These are phyloP conservation scores for Linanthus parryae DNA, from an alignment of 148 eudicot species.

Conservation along the genomic window DNA sequence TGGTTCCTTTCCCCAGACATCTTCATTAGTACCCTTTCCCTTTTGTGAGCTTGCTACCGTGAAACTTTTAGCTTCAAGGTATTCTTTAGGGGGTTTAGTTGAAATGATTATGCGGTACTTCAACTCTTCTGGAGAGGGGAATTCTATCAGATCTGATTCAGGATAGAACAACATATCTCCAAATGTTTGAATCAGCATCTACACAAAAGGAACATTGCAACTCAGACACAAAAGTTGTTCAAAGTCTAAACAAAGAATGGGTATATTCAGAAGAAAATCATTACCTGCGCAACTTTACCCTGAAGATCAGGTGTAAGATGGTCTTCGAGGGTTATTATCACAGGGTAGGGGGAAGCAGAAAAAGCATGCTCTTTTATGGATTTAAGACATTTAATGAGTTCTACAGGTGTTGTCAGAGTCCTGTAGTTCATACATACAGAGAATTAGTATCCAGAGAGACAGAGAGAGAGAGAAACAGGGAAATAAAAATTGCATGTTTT, in stretches of 20 bases:
- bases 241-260: background rate
- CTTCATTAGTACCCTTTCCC: constrained; percentile 39
- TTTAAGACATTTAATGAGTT: constrained; percentile 55
- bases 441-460: too few species aligned
- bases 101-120: constrained; percentile 62
- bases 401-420: constrained; percentile 83
- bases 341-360: constrained; percentile 66
- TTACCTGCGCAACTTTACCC: constrained; percentile 80
- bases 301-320: constrained; percentile 81
- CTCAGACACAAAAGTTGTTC: background rate
- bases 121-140: constrained; percentile 77
- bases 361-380: constrained; percentile 81
- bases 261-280: background rate
- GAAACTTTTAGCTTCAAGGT: constrained; percentile 42
- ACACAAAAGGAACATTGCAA: background rate
- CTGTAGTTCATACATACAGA: constrained; percentile 24
- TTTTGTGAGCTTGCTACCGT: constrained; percentile 21
- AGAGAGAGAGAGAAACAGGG: background rate
- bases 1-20: constrained; percentile 39
- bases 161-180: constrained; percentile 55
- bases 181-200: constrained; percentile 80
- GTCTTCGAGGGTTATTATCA: constrained; percentile 87
- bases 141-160: constrained; percentile 43
- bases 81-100: constrained; percentile 87
- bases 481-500: too few species aligned